Evolutionary conservation across 345 rosid genomes (phyloP).

Genomic region (Gossypium stocksii): DNA sequence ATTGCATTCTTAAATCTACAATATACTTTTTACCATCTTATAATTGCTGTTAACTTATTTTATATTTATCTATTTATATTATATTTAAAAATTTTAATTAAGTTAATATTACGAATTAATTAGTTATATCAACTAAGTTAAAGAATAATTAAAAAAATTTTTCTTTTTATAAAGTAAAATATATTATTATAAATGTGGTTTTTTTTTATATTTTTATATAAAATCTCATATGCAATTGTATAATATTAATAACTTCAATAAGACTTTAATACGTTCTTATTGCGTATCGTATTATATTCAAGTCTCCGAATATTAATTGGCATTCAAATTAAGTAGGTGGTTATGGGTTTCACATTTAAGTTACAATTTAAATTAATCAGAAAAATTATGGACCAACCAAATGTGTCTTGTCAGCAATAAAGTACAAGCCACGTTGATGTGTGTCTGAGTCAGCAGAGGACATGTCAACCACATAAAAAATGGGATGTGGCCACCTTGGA

Average conservation of each 20-base stretch:
- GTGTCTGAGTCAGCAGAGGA: conserved; percentile 17
- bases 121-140: too few relatives aligned
- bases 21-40: too few relatives aligned
- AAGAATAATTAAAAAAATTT: too few relatives aligned
- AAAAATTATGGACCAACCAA: conserved; percentile 3
- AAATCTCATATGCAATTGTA: neutral
- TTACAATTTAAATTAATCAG: neutral
- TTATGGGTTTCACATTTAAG: neutral
- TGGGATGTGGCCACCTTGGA: neutral
- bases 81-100: too few relatives aligned
- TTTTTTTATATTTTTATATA: too few relatives aligned
- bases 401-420: neutral
- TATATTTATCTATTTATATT: too few relatives aligned
- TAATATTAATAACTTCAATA: neutral
- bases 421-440: neutral
- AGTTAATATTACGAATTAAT: too few relatives aligned
- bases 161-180: too few relatives aligned
- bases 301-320: neutral
- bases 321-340: neutral
- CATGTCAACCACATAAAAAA: conserved; percentile 7
- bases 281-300: too few relatives aligned
- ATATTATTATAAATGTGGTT: neutral
- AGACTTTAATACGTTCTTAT: too few relatives aligned
- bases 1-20: too few relatives aligned
- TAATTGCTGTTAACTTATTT: too few relatives aligned